Evolutionary conservation across 371 early-diverging fungal species (phyloP).

Genomic region (Actinomucor elegans): DNA sequence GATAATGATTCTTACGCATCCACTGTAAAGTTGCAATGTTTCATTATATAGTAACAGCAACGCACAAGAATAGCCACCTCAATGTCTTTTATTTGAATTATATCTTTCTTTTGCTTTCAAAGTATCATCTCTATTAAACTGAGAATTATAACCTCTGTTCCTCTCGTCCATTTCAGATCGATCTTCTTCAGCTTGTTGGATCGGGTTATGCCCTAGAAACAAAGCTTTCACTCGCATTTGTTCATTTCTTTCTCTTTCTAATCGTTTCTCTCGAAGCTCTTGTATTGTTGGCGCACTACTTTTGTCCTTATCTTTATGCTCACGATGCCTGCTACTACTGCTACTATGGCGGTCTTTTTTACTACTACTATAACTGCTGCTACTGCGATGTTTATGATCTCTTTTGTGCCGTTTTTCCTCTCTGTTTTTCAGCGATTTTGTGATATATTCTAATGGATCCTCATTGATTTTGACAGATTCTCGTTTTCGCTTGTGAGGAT

Average conservation of each 20-base stretch:
- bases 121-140: constrained; percentile 24
- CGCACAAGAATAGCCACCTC: no score
- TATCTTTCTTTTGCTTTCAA: constrained; percentile 13
- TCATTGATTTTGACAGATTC: constrained; percentile 20
- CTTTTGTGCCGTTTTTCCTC: constrained; percentile 1
- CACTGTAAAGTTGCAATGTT: no score
- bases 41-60: no score
- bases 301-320: background rate
- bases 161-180: constrained; percentile 6
- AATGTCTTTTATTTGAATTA: no score
- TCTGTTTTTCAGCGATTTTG: constrained; percentile 1
- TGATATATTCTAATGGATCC: constrained; percentile 29
- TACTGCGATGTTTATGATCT: background rate
- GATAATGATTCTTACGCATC: no score
- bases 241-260: constrained; percentile 40
- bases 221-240: constrained; percentile 21
- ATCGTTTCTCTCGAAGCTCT: constrained; percentile 37
- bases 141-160: constrained; percentile 21
- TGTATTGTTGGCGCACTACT: constrained; percentile 28
- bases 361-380: background rate
- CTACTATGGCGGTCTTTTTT: background rate
- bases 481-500: constrained; percentile 9
- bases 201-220: constrained; percentile 16
- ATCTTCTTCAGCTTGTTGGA: background rate
- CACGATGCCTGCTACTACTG: no score